Base-by-base conservation (phyloP, 768 basidiomycete species). In the Pleurotus djamor region DNA sequence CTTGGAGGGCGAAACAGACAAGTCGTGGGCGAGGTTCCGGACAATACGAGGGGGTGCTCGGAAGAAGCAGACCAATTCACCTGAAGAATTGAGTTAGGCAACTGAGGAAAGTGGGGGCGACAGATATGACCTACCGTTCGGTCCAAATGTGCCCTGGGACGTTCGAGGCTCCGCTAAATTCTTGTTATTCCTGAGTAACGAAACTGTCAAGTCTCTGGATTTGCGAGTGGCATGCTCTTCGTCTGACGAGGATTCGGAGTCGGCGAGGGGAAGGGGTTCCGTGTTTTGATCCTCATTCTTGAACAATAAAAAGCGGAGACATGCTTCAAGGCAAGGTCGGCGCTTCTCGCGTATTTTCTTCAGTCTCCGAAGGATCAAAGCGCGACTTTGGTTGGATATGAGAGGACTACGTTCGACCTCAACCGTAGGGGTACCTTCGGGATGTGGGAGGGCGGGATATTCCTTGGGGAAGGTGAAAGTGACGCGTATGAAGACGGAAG, bases 21-120 rank as follows among this genome's bases (percentile, higher is more conserved):
- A n/a, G n/a, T n/a, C n/a, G n/a, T n/a, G n/a, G n/a, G n/a, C 68
- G 10, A 77, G 71, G 52, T 85, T 85, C n/a, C 83, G 82, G 7
- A 90, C 84, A 59, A 89, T 82, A 13, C 89, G 82, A 16, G 86
- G 87, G 1, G 89, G 86, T 3, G 87, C 84, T 48, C 88, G 83
- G 75, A 91, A 95, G 74, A 96, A 95, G 68, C 88, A 92, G 0
- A 96, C 83, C 1, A 96, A 75, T 74, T 94, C 88, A 51, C 93
- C 94, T 96, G 62, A 45, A 43, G n/a, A n/a, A n/a, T n/a, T n/a
- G n/a, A n/a, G n/a, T n/a, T n/a, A 4, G 13, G 49, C 14, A 4
- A 45, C 28, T 44, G 32, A 28, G 17, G n/a, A 32, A 12, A 62
- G 63, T 43, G 13, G 14, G 33, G 8, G 21, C 9, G 9, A 6